Evolutionary conservation across 148 eudicot genomes (phyloP).

Genomic region (Fagopyrum esculentum): DNA sequence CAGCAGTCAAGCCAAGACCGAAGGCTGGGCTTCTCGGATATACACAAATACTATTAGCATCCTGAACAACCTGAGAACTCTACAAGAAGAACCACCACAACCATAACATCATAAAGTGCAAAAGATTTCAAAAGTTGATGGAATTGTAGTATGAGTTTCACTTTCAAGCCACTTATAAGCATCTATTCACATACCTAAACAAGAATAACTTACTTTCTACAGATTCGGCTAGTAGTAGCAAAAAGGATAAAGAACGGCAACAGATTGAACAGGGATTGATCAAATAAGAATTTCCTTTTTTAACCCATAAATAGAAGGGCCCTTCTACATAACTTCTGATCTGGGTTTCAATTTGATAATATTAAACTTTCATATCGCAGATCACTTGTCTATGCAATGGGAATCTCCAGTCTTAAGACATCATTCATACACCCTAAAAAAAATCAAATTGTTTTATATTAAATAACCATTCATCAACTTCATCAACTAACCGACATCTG

Average conservation of each 20-base stretch:
- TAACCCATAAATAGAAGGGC: neutral
- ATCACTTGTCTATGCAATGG: slow-evolving; percentile 1
- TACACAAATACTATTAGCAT: slow-evolving; percentile 32
- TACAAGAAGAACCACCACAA: slow-evolving; percentile 23
- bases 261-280: neutral
- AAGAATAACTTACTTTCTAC: neutral
- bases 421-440: neutral
- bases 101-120: neutral
- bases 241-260: neutral
- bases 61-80: slow-evolving; percentile 47
- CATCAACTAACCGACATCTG: neutral
- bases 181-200: neutral
- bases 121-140: neutral
- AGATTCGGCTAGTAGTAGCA: neutral
- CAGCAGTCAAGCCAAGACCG: slow-evolving; percentile 66
- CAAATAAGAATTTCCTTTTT: neutral
- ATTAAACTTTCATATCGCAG: neutral
- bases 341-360: slow-evolving; percentile 8
- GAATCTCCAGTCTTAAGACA: neutral
- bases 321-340: neutral
- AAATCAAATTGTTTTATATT: neutral
- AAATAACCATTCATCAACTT: neutral
- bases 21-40: slow-evolving; percentile 82
- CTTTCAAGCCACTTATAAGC: neutral
- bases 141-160: neutral